phyloP scores from a whole-genome alignment of 139 green algal genomes.

The Coccomyxa sp. region DNA sequence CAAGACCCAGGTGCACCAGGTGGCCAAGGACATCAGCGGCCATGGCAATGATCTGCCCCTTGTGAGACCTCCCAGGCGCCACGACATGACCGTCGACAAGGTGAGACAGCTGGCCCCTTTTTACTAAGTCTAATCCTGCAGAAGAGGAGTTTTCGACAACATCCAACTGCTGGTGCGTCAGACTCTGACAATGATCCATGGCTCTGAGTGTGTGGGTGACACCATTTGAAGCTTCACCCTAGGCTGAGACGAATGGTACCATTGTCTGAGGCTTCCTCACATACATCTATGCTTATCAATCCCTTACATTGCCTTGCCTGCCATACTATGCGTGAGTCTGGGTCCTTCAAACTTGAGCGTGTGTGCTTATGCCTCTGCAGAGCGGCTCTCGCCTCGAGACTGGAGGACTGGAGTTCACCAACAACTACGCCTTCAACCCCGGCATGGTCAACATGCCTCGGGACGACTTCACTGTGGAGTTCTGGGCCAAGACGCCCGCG shows the following conservation, averaged over 20 bases:
- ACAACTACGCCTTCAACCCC: conserved; percentile 77
- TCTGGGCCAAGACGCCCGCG: conserved; percentile 67
- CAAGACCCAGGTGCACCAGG: conserved; percentile 11
- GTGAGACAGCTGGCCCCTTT: background rate
- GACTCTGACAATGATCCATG: too few species aligned
- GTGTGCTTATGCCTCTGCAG: conserved; percentile 4
- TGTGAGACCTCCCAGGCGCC: conserved; percentile 35
- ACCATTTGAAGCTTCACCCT: too few species aligned
- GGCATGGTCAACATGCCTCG: conserved; percentile 47
- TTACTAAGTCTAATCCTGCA: too few species aligned
- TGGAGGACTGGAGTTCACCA: conserved; percentile 57
- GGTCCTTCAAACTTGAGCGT: too few species aligned
- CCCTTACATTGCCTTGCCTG: too few species aligned
- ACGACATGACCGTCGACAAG: conserved; percentile 17
- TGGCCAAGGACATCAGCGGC: conserved; percentile 57
- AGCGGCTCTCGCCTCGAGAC: conserved; percentile 21
- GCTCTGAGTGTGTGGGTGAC: too few species aligned
- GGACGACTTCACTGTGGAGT: conserved; percentile 69
- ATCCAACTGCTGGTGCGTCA: too few species aligned
- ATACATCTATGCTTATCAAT: too few species aligned
- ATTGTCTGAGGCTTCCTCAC: too few species aligned
- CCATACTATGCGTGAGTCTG: too few species aligned
- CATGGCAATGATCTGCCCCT: conserved; percentile 72
- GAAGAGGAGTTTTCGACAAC: too few species aligned
- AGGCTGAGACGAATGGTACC: too few species aligned